A percentile compares a stretch with the other conserved stretches of the same genome.
Evolutionary conservation across 2,329 filamentous ascomycete genomes (phyloP).

Genomic region (Neoarthrinium moseri): DNA sequence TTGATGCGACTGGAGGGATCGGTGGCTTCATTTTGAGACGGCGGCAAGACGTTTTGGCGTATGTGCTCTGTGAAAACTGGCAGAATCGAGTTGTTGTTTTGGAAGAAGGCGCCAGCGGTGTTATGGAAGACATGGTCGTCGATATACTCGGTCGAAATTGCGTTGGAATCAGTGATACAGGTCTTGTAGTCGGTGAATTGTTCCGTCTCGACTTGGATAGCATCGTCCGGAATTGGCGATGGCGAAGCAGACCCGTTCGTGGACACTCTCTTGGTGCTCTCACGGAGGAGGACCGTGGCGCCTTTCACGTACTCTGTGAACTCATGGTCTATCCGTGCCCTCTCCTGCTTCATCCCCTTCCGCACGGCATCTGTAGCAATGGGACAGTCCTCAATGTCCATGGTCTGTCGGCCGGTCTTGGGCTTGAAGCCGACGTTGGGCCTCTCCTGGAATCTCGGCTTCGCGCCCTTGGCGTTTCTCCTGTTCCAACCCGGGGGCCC

Average conservation of each 20-base stretch:
- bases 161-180: constrained; percentile 85
- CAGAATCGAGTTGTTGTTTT: constrained; percentile 99
- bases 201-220: constrained; percentile 56
- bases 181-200: constrained; percentile 75
- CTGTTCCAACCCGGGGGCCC: constrained; percentile 62
- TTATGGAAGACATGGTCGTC: constrained; percentile 84
- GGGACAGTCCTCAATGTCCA: constrained; percentile 97
- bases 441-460: constrained; percentile 56
- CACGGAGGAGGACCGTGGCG: constrained; percentile 84
- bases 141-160: constrained; percentile 82
- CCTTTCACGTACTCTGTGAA: constrained; percentile 73
- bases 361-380: constrained; percentile 87
- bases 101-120: constrained; percentile 93
- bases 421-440: constrained; percentile 88
- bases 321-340: constrained; percentile 71
- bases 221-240: constrained; percentile 25
- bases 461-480: constrained; percentile 37
- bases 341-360: constrained; percentile 74
- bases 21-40: constrained; percentile 28
- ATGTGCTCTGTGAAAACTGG: constrained; percentile 84
- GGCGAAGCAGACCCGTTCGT: constrained; percentile 36
- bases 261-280: constrained; percentile 70
- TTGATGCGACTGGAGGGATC: constrained; percentile 50
- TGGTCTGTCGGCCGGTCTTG: constrained; percentile 75
- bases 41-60: constrained; percentile 71